Conservation (phyloP, 1,284 basidiomycete genomes). For the Dichomitus squalens region DNA sequence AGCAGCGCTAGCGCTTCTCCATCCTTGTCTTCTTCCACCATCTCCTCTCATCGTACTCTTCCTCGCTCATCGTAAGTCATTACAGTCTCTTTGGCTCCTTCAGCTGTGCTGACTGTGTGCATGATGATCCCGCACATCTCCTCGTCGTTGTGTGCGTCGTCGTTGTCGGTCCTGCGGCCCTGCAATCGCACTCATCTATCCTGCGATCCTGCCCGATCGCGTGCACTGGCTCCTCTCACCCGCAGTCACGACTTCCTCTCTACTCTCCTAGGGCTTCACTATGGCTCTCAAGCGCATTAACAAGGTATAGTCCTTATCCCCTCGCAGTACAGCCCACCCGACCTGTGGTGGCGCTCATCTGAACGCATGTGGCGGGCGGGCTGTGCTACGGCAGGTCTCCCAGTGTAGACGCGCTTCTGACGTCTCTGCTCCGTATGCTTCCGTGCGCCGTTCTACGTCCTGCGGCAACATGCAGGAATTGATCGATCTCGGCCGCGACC, state of each 20-base stretch:
- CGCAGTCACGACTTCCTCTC: slow-evolving; percentile 25
- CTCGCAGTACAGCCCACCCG: slow-evolving; percentile 1
- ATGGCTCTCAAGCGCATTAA: slow-evolving; percentile 99
- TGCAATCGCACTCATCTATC: slow-evolving; percentile 26
- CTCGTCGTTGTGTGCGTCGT: slow-evolving; percentile 2
- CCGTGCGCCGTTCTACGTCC: background rate
- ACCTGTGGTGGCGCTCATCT: slow-evolving; percentile 17
- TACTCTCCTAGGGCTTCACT: slow-evolving; percentile 33
- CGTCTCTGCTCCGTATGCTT: slow-evolving; percentile 14
- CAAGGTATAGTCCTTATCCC: slow-evolving; percentile 71
- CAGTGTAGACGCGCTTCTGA: slow-evolving; percentile 18
- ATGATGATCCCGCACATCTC: slow-evolving; percentile 2
- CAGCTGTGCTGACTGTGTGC: slow-evolving; percentile 1
- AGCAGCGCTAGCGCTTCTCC: slow-evolving; percentile 20
- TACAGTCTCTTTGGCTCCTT: background rate
- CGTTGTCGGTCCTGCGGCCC: slow-evolving; percentile 16
- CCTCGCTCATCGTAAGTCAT: slow-evolving; percentile 23
- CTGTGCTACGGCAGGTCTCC: slow-evolving; percentile 13
- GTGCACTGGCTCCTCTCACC: slow-evolving; percentile 2
- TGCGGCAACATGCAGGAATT: slow-evolving; percentile 70
- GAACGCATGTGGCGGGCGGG: slow-evolving; percentile 14
- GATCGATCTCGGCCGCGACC: slow-evolving; percentile 96
- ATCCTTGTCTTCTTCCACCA: slow-evolving; percentile 31
- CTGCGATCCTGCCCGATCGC: slow-evolving; percentile 32
- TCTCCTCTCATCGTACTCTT: slow-evolving; percentile 23